Conservation (phyloP, 352 stramenopile species). For the Phytophthora uliginosa region DNA sequence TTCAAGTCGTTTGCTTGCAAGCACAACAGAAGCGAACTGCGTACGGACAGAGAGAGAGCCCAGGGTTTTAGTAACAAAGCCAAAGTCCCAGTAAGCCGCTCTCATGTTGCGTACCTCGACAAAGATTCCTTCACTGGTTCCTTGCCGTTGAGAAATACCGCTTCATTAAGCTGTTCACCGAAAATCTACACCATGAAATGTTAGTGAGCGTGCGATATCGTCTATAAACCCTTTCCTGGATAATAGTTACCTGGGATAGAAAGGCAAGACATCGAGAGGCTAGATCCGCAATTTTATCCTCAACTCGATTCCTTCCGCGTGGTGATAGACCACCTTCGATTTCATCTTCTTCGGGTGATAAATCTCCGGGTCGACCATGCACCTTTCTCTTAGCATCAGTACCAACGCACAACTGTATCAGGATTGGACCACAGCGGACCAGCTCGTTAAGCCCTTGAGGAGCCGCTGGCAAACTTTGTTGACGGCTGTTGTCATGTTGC, state of each 20-base stretch:
- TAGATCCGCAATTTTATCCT: slow-evolving; percentile 40
- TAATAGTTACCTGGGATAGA: slow-evolving; percentile 62
- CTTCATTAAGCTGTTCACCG: slow-evolving; percentile 60
- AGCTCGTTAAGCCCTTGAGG: slow-evolving; percentile 44
- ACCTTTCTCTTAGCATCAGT: not conserved
- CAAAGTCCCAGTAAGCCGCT: not conserved
- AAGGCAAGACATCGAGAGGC: slow-evolving; percentile 69
- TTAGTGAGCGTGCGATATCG: not conserved
- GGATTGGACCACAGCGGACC: slow-evolving; percentile 33
- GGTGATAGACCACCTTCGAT: not conserved
- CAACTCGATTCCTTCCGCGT: not conserved
- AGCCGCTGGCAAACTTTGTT: not conserved
- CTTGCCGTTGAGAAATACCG: slow-evolving; percentile 48
- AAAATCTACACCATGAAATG: slow-evolving; percentile 56
- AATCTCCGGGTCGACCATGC: slow-evolving; percentile 20
- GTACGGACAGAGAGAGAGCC: not conserved
- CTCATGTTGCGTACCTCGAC: slow-evolving; percentile 29
- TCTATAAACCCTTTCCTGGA: not conserved
- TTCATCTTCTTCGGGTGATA: slow-evolving; percentile 13
- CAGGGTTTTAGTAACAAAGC: not conserved
- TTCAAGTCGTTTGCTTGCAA: slow-evolving; percentile 30
- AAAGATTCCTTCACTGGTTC: slow-evolving; percentile 16
- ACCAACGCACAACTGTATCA: slow-evolving; percentile 51
- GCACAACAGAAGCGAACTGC: slow-evolving; percentile 39
- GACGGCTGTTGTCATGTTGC: slow-evolving; percentile 40